phyloP scores from a whole-genome alignment of 768 basidiomycete genomes.

The Pleurotus eryngii region DNA sequence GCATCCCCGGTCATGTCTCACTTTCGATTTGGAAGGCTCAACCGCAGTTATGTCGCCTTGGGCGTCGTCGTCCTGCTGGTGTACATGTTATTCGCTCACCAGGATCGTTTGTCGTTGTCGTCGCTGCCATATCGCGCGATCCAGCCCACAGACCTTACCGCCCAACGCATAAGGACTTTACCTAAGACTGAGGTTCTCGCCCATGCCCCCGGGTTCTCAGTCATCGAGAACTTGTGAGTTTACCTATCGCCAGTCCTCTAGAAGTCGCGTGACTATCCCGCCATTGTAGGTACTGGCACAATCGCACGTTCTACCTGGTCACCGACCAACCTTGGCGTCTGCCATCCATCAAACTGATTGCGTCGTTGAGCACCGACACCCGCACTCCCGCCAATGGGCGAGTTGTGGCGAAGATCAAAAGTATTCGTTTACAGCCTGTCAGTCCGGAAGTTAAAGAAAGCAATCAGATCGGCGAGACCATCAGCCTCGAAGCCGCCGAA shows the following conservation, averaged over 20 bases:
- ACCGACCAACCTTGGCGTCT: slow-evolving; percentile 1
- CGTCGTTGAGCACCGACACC: neutral
- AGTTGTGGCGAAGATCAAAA: neutral
- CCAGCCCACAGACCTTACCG: neutral
- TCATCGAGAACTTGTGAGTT: slow-evolving; percentile 3
- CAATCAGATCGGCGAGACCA: slow-evolving; percentile 4
- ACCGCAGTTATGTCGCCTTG: neutral
- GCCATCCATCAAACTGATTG: neutral
- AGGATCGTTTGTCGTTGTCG: neutral
- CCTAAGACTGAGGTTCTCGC: neutral
- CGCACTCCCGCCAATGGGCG: neutral
- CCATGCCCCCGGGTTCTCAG: neutral
- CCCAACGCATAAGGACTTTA: neutral
- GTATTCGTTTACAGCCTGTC: neutral
- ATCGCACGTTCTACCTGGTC: neutral
- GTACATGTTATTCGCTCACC: neutral
- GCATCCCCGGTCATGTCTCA: too few relatives aligned
- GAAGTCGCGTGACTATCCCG: neutral
- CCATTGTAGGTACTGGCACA: neutral
- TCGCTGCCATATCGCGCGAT: neutral
- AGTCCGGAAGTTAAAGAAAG: slow-evolving; percentile 1
- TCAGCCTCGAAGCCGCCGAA: slow-evolving; percentile 2
- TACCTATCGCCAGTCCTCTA: neutral
- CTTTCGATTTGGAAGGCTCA: neutral
- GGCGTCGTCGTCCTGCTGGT: neutral